phyloP scores from a whole-genome alignment of 495 filamentous ascomycete genomes.

The Glonium stellatum region DNA sequence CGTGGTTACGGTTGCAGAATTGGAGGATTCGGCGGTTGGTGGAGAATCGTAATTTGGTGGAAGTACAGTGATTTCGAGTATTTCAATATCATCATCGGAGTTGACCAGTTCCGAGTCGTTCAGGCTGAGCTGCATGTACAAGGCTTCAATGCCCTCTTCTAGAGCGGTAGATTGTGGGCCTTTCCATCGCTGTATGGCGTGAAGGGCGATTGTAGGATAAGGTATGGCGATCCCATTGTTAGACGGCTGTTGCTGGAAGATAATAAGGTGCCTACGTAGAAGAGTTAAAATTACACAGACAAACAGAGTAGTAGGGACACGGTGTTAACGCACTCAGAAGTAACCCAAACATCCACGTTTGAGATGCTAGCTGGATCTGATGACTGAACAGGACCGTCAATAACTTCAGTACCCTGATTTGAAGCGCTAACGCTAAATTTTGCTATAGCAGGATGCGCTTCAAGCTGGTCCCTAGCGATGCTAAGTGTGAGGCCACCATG shows the following conservation, averaged over 20 bases:
- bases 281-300: slow-evolving; percentile 11
- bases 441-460: slow-evolving; percentile 17
- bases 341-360: slow-evolving; percentile 67
- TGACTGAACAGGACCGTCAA: slow-evolving; percentile 29
- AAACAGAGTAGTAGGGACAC: not conserved
- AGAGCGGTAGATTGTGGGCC: slow-evolving; percentile 37
- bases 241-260: slow-evolving; percentile 42
- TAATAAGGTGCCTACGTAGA: slow-evolving; percentile 58
- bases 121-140: slow-evolving; percentile 75
- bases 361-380: slow-evolving; percentile 42
- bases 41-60: slow-evolving; percentile 40
- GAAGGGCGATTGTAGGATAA: slow-evolving; percentile 80
- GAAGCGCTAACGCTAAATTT: slow-evolving; percentile 17
- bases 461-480: slow-evolving; percentile 42
- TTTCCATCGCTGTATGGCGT: slow-evolving; percentile 67
- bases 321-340: slow-evolving; percentile 55
- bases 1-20: slow-evolving; percentile 21
- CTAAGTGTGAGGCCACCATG: slow-evolving; percentile 54
- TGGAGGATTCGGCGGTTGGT: slow-evolving; percentile 25
- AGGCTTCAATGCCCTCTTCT: slow-evolving; percentile 46
- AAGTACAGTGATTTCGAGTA: slow-evolving; percentile 67
- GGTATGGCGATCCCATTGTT: slow-evolving; percentile 67
- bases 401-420: slow-evolving; percentile 27
- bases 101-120: slow-evolving; percentile 39
- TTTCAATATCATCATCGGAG: slow-evolving; percentile 59